A percentile compares a stretch with the other conserved stretches of the same genome.
phyloP scores from a whole-genome alignment of 768 basidiomycete genomes.

The Pisolithus marmoratus region DNA sequence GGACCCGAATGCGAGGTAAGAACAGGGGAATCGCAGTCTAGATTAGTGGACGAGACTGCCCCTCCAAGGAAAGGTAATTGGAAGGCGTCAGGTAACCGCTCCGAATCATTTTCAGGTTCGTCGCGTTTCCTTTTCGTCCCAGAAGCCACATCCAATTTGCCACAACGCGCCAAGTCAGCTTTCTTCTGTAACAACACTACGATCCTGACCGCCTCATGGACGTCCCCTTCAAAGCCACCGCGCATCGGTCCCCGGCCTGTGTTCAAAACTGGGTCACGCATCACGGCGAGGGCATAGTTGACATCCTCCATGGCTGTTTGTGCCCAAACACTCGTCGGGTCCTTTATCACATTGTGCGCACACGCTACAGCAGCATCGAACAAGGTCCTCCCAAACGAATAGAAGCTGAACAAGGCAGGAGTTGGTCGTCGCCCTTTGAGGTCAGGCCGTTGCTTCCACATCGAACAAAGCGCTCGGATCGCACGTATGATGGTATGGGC shows the following conservation, averaged over 20 bases:
- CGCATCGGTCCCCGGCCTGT: conserved; percentile 28
- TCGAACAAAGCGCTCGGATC: conserved; percentile 35
- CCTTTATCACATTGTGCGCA: conserved; percentile 54
- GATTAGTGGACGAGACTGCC: conserved; percentile 21
- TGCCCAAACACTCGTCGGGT: conserved; percentile 43
- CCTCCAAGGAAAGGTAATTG: conserved; percentile 39
- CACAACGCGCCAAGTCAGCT: conserved; percentile 29
- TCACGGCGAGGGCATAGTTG: conserved; percentile 37
- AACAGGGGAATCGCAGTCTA: background rate
- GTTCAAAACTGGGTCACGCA: conserved; percentile 31
- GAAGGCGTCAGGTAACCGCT: conserved; percentile 29
- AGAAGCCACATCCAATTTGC: conserved; percentile 9
- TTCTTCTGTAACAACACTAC: conserved; percentile 36
- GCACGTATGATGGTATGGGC: conserved; percentile 61
- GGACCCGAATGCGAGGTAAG: background rate
- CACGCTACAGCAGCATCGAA: conserved; percentile 65
- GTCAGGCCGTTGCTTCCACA: conserved; percentile 33
- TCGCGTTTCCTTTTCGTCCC: conserved; percentile 42
- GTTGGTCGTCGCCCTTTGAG: conserved; percentile 28
- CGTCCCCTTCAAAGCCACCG: conserved; percentile 28
- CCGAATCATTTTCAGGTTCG: conserved; percentile 32
- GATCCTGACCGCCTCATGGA: conserved; percentile 34
- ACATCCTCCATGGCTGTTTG: conserved; percentile 43
- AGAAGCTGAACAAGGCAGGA: conserved; percentile 49
- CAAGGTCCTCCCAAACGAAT: conserved; percentile 55